A percentile compares a stretch with the other conserved stretches of the same genome.
Evolutionary conservation across 1,139 yeast species (phyloP).

Genomic region (Arxiozyma bovina): DNA sequence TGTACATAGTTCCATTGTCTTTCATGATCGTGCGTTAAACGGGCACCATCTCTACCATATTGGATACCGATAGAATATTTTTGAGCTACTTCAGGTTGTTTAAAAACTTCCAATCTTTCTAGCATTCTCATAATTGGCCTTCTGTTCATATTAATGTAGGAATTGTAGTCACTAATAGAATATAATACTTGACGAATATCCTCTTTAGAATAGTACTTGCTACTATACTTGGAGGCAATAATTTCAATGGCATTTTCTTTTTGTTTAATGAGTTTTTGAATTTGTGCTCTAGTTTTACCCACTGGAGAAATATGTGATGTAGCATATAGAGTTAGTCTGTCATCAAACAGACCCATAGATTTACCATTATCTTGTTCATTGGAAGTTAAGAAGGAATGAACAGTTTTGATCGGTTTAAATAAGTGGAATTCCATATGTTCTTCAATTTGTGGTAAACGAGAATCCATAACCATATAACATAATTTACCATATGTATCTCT

Average conservation of each 20-base stretch:
- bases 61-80: conserved; percentile 50
- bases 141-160: conserved; percentile 59
- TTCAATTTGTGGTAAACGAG: conserved; percentile 57
- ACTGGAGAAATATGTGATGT: conserved; percentile 55
- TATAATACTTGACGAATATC: conserved; percentile 58
- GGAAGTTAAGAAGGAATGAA: conserved; percentile 38
- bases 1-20: conserved; percentile 62
- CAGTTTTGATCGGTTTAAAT: conserved; percentile 59
- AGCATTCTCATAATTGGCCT: conserved; percentile 55
- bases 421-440: conserved; percentile 63
- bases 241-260: conserved; percentile 58
- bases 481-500: conserved; percentile 65
- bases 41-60: conserved; percentile 55
- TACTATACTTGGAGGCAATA: conserved; percentile 38
- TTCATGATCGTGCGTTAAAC: conserved; percentile 59
- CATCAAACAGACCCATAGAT: conserved; percentile 42
- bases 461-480: conserved; percentile 75
- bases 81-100: conserved; percentile 35
- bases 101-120: conserved; percentile 42
- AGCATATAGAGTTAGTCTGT: conserved; percentile 49
- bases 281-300: conserved; percentile 42
- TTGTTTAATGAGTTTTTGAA: conserved; percentile 47
- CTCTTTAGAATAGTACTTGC: conserved; percentile 37
- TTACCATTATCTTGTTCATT: conserved; percentile 33
- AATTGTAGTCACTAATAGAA: conserved; percentile 66